Evolutionary conservation across 768 basidiomycete genomes (phyloP).

Genomic region (Artomyces pyxidatus): DNA sequence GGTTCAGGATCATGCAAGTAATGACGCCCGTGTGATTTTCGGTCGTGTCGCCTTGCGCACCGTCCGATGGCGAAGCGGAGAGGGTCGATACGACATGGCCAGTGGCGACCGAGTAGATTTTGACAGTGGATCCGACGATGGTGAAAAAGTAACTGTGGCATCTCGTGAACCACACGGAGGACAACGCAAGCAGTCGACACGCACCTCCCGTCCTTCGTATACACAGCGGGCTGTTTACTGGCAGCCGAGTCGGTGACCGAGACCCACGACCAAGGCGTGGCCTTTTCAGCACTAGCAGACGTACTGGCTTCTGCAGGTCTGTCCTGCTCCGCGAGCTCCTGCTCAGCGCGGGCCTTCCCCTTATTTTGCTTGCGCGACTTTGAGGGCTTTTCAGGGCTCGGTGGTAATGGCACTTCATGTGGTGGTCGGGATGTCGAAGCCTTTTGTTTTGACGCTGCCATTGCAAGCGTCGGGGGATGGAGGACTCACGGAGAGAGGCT

Average conservation of each 20-base stretch:
- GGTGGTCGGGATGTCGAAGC: conserved; percentile 35
- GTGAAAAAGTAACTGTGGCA: conserved; percentile 78
- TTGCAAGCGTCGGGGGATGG: conserved; percentile 16
- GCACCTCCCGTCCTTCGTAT: conserved; percentile 85
- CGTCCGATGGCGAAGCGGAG: conserved; percentile 34
- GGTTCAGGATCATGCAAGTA: conserved; percentile 70
- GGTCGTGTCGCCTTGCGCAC: conserved; percentile 21
- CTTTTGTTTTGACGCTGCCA: conserved; percentile 27
- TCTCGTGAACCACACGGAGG: conserved; percentile 4
- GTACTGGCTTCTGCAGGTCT: conserved; percentile 18
- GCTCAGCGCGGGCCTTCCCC: conserved; percentile 17
- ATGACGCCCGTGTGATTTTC: conserved; percentile 46
- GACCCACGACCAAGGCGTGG: conserved; percentile 54
- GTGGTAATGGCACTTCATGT: conserved; percentile 27
- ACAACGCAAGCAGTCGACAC: conserved; percentile 10
- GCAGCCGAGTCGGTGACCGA: conserved; percentile 61
- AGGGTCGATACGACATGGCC: conserved; percentile 80
- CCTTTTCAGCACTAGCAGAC: conserved; percentile 7
- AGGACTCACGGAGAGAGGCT: conserved; percentile 24
- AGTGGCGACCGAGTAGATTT: conserved; percentile 75
- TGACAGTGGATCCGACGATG: conserved; percentile 70
- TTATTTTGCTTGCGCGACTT: conserved; percentile 42
- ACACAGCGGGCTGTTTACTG: conserved; percentile 62
- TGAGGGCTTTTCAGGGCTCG: conserved; percentile 21
- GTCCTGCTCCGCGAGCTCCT: conserved; percentile 3